Percentiles rank a stretch among this genome's conserved stretches.
Conservation (phyloP, 108 stramenopile genomes). For the Mediolabrus comicus region DNA sequence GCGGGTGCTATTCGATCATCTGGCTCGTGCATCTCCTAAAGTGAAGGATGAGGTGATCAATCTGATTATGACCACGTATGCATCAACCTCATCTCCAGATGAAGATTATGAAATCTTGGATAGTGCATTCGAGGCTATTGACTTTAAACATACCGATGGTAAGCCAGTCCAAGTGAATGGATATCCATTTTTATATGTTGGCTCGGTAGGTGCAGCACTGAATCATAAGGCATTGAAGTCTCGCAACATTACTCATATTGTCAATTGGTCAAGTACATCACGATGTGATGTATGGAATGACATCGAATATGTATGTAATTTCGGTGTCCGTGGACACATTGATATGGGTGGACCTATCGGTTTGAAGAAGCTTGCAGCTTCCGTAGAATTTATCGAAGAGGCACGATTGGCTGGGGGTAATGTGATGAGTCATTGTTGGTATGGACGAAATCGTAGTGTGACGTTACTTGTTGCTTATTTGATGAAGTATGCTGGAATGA, state of each 20-base stretch:
- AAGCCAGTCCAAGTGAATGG: constrained; percentile 20
- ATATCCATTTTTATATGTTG: constrained; percentile 23
- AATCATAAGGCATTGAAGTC: constrained; percentile 11
- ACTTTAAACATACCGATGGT: constrained; percentile 4
- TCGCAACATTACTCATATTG: constrained; percentile 23
- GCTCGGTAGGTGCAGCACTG: constrained; percentile 25
- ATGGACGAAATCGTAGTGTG: constrained; percentile 33
- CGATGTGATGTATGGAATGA: constrained; percentile 12
- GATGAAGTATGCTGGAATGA: constrained; percentile 34
- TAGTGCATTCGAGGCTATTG: constrained; percentile 12
- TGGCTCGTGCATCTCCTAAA: too few species aligned
- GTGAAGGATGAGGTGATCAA: too few species aligned
- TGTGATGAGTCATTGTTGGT: constrained; percentile 31
- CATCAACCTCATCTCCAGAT: too few species aligned
- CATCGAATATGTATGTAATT: constrained; percentile 19
- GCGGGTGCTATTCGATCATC: too few species aligned
- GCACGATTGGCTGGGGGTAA: constrained; percentile 8
- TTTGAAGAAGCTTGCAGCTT: neutral
- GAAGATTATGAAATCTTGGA: neutral
- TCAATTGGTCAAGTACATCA: constrained; percentile 19
- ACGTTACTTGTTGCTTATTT: constrained; percentile 30
- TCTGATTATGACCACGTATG: too few species aligned
- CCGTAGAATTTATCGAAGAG: constrained; percentile 20
- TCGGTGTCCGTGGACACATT: neutral
- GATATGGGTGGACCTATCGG: neutral